These are phyloP conservation scores for Potentilla sterilis DNA, from an alignment of 306 rosid genomes.

Conservation along the genomic window DNA sequence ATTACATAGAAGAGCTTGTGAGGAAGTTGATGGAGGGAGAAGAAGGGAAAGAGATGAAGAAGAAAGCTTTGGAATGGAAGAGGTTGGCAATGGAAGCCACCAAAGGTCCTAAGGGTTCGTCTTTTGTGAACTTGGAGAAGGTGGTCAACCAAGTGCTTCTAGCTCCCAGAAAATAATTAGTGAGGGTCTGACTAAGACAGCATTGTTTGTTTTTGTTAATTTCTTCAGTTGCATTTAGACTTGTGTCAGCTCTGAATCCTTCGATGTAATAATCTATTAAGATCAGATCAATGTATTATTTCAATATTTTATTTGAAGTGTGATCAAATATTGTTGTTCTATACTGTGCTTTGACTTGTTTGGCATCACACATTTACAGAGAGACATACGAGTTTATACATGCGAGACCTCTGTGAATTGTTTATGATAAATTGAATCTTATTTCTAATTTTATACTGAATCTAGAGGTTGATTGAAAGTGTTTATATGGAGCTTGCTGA, in stretches of 20 bases:
- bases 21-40: constrained; percentile 9
- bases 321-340: neutral
- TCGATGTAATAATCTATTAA: neutral
- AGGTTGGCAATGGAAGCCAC: constrained; percentile 13
- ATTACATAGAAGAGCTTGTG: constrained; percentile 8
- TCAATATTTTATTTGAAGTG: neutral
- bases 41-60: constrained; percentile 12
- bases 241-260: neutral
- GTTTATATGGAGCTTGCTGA: too few relatives aligned
- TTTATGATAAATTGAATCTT: too few relatives aligned
- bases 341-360: neutral
- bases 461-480: too few relatives aligned
- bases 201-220: neutral
- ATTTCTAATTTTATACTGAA: too few relatives aligned
- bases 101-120: neutral
- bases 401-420: too few relatives aligned
- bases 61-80: constrained; percentile 17
- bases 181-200: too few relatives aligned
- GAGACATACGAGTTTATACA: too few relatives aligned
- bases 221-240: neutral
- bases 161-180: neutral
- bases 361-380: neutral
- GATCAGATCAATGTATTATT: neutral
- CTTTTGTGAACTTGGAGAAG: constrained; percentile 7
- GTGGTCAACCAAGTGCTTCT: constrained; percentile 8